Conservation (phyloP, 2,329 filamentous ascomycete genomes). For the Scleromitrula shiraiana region DNA sequence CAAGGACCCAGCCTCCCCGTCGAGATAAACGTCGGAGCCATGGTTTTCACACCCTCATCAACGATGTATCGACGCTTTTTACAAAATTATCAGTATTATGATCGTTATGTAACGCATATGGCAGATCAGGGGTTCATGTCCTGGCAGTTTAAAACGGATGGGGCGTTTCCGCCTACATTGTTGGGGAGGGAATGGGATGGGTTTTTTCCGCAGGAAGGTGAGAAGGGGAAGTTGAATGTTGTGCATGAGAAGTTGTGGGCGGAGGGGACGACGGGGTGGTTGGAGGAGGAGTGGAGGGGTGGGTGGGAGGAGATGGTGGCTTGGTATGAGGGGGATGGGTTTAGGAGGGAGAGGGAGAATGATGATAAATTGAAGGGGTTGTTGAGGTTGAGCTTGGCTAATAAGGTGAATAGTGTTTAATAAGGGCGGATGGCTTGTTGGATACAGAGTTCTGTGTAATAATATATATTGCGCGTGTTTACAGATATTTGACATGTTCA, state of each 20-base stretch:
- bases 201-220: constrained; percentile 4
- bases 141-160: constrained; percentile 7
- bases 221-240: constrained; percentile 3
- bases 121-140: constrained; percentile 8
- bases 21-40: constrained; percentile 4
- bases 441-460: too few species aligned
- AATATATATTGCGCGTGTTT: too few species aligned
- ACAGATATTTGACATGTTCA: too few species aligned
- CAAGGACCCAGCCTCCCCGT: not conserved
- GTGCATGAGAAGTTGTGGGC: constrained; percentile 10
- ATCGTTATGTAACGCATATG: constrained; percentile 4
- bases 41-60: constrained; percentile 1
- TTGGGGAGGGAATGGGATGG: constrained; percentile 4
- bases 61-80: not conserved
- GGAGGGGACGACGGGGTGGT: not conserved
- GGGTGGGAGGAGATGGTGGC: constrained; percentile 4
- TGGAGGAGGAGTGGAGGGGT: not conserved
- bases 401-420: not conserved
- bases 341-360: constrained; percentile 1
- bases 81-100: constrained; percentile 1
- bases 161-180: not conserved
- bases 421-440: not conserved
- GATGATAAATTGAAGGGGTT: constrained; percentile 1
- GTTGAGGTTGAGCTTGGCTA: not conserved
- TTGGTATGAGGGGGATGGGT: not conserved